Base-by-base conservation (phyloP, 2,329 filamentous ascomycete species). In the Xylaria sp. region DNA sequence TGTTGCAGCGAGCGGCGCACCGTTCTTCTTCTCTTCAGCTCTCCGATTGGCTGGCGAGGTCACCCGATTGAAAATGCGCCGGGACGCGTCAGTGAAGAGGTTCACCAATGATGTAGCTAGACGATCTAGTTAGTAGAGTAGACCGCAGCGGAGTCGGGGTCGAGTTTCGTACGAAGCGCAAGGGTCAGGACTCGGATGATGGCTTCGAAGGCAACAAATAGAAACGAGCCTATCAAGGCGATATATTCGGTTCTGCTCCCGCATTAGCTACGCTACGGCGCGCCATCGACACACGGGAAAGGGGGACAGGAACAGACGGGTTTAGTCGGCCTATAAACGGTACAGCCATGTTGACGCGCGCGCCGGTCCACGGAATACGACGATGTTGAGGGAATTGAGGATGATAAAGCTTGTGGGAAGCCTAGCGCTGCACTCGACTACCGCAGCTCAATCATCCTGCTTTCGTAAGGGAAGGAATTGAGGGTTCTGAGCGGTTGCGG, bases 161-260 rank as follows among this genome's bases (percentile, higher is more conserved):
- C 51, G 53, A 53, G 54, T 52, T 31, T 79, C 89, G 75, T 80
- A 93, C 90, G 95, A 41, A 99, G 85, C 35, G 92, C 91, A 64
- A 97, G 85, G 1, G 95, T 98, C 64, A 97, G 86, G 60, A 96
- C 81, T 70, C 94, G 88, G 70, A 97, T 90, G 63, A 96, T 72
- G 58, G 88, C 88, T 77, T 99, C 95, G 67, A 97, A 83, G 47
- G 87, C 83, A 60, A 98, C 89, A 37, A 99, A 85, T 54, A 92
- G 72, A 71, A 98, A 90, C 7, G 94, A 98, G 57, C 88, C 87
- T 47, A 95, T 78, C 43, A 99, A 86, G 38, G 93, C 92, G 65
- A 96, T 78, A 79, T 98, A 98, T 80, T 99, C 93, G 77, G 85
- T 85, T 76, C 90, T 93, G 67, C 23, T 21, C 25, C 17, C 41